A percentile compares a stretch with the other conserved stretches of the same genome.
These are phyloP conservation scores for Cokeromyces recurvatus DNA, from an alignment of 371 early-diverging fungal genomes.

Conservation along the genomic window DNA sequence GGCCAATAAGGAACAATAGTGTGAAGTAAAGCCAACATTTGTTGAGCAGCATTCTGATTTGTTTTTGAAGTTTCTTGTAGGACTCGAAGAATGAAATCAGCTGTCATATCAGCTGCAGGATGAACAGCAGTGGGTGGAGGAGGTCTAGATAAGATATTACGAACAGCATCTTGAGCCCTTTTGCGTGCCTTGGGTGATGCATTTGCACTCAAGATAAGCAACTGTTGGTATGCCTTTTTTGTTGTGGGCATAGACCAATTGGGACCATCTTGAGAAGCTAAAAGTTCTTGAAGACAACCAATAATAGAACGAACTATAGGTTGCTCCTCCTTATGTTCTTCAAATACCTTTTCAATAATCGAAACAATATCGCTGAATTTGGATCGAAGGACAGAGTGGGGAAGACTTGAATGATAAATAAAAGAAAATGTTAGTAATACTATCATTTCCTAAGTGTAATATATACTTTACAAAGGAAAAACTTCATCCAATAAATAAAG, in stretches of 20 bases:
- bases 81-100: constrained; percentile 68
- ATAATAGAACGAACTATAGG: constrained; percentile 73
- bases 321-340: constrained; percentile 60
- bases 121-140: constrained; percentile 76
- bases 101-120: constrained; percentile 72
- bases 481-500: constrained; percentile 79
- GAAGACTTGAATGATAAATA: constrained; percentile 48
- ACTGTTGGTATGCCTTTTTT: constrained; percentile 65
- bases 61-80: constrained; percentile 66
- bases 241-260: constrained; percentile 69
- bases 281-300: constrained; percentile 78
- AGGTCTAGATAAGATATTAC: constrained; percentile 60
- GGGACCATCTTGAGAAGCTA: constrained; percentile 73
- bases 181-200: constrained; percentile 82
- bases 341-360: constrained; percentile 54
- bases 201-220: constrained; percentile 77
- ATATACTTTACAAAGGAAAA: constrained; percentile 61
- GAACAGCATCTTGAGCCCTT: constrained; percentile 82
- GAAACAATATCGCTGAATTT: constrained; percentile 61
- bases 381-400: constrained; percentile 56
- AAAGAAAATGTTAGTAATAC: too few species aligned
- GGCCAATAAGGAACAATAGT: constrained; percentile 73
- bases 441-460: not conserved
- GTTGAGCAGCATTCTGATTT: constrained; percentile 67
- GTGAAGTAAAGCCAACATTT: constrained; percentile 76